These are phyloP conservation scores for Talaromyces proteolyticus DNA, from an alignment of 495 filamentous ascomycete species.

Conservation along the genomic window DNA sequence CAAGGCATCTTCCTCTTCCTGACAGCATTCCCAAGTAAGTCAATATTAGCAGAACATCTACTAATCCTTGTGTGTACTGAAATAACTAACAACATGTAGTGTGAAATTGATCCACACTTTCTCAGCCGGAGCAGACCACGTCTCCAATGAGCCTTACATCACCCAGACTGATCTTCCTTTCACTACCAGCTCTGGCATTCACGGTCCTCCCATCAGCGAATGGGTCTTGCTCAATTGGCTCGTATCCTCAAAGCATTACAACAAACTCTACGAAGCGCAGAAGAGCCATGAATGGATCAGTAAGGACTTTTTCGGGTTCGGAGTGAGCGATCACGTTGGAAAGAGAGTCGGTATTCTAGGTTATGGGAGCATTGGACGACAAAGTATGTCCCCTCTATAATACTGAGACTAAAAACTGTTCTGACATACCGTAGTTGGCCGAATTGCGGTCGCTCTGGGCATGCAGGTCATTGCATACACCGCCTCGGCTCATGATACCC, in stretches of 20 bases:
- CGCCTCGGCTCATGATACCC: conserved; percentile 45
- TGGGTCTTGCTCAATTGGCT: conserved; percentile 58
- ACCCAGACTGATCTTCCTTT: conserved; percentile 57
- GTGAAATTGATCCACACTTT: conserved; percentile 69
- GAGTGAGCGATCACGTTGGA: conserved; percentile 45
- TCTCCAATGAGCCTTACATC: conserved; percentile 57
- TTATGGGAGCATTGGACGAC: conserved; percentile 79
- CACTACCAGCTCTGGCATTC: conserved; percentile 69
- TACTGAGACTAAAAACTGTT: neutral
- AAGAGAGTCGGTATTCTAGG: conserved; percentile 69
- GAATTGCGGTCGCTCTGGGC: conserved; percentile 64
- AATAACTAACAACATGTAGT: conserved; percentile 19
- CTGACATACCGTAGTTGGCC: conserved; percentile 43
- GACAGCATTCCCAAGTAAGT: conserved; percentile 4
- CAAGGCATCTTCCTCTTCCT: conserved; percentile 1
- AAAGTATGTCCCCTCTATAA: conserved; percentile 28
- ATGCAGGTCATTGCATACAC: conserved; percentile 83
- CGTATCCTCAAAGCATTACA: conserved; percentile 49
- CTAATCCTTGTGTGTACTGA: too few relatives aligned
- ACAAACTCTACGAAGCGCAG: conserved; percentile 36
- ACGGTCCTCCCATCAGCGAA: conserved; percentile 81
- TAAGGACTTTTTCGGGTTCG: neutral
- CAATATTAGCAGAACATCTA: neutral
- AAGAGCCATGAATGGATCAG: conserved; percentile 33
- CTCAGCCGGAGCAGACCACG: conserved; percentile 68